Conservation (phyloP, 2,329 filamentous ascomycete genomes). For the Clonostachys byssicola region DNA sequence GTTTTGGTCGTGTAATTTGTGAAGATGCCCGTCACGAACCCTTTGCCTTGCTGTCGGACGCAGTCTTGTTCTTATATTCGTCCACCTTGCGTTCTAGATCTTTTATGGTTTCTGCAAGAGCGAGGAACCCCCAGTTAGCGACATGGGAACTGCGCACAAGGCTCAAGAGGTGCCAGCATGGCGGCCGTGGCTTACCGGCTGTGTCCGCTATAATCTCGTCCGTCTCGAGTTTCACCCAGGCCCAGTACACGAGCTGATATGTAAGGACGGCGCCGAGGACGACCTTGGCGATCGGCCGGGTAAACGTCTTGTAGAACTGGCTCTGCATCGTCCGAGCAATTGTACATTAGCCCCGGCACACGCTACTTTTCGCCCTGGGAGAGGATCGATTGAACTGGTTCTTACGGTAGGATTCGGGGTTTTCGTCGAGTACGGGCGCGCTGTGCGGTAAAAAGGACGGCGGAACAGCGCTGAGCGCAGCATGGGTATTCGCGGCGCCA, state of each 20-base stretch:
- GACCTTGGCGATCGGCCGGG: constrained; percentile 68
- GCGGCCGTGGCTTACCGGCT: constrained; percentile 36
- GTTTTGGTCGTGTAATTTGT: no score
- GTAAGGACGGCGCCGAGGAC: constrained; percentile 72
- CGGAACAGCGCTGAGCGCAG: background rate
- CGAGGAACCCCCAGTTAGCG: background rate
- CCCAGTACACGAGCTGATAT: constrained; percentile 74
- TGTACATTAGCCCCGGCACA: background rate
- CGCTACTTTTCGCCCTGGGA: background rate
- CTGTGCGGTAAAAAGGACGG: background rate
- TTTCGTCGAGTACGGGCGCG: background rate
- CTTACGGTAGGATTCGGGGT: background rate
- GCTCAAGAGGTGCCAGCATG: background rate
- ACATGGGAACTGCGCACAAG: background rate
- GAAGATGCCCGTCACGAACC: background rate
- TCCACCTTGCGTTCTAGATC: constrained; percentile 30
- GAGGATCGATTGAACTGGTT: background rate
- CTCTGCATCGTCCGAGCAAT: constrained; percentile 29
- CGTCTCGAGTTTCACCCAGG: constrained; percentile 70
- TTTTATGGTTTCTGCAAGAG: constrained; percentile 20
- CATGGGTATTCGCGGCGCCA: constrained; percentile 1
- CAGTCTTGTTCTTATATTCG: constrained; percentile 18
- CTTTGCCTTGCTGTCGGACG: constrained; percentile 5
- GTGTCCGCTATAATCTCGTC: constrained; percentile 61
- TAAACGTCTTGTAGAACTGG: constrained; percentile 72